phyloP scores from a whole-genome alignment of 768 basidiomycete species.

The Gloeostereum incarnatum region DNA sequence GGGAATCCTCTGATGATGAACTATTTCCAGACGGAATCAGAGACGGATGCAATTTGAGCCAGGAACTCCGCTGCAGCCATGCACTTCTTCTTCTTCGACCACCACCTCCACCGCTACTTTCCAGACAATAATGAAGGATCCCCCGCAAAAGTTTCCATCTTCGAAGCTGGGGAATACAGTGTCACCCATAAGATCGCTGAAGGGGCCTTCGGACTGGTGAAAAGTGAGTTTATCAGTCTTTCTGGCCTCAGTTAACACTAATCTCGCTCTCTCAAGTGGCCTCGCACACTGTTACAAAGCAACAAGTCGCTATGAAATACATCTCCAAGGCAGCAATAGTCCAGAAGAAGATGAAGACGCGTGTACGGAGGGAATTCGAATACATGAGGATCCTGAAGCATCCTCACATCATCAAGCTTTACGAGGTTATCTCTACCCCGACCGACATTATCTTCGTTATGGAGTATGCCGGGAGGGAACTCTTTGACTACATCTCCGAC shows the following conservation, averaged over 20 bases:
- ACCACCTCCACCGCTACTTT: too few species aligned
- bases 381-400: slow-evolving; percentile 95
- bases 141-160: too few species aligned
- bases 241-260: slow-evolving; percentile 5
- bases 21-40: too few species aligned
- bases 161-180: slow-evolving; percentile 88
- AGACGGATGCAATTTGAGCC: too few species aligned
- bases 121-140: too few species aligned
- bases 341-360: slow-evolving; percentile 81
- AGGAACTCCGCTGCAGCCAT: too few species aligned
- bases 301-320: slow-evolving; percentile 96
- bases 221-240: slow-evolving; percentile 62
- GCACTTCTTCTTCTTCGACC: too few species aligned
- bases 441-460: slow-evolving; percentile 98
- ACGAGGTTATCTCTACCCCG: slow-evolving; percentile 86
- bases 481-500: slow-evolving; percentile 97
- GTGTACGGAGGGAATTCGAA: slow-evolving; percentile 93
- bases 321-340: slow-evolving; percentile 92
- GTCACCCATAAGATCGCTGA: slow-evolving; percentile 86
- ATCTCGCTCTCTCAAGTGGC: slow-evolving; percentile 54
- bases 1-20: too few species aligned
- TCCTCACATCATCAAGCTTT: slow-evolving; percentile 98
- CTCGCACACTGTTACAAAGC: slow-evolving; percentile 87
- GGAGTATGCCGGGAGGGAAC: slow-evolving; percentile 91
- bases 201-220: slow-evolving; percentile 98